Evolutionary conservation across 495 filamentous ascomycete species (phyloP).

Genomic region (Aspergillus sclerotioniger): DNA sequence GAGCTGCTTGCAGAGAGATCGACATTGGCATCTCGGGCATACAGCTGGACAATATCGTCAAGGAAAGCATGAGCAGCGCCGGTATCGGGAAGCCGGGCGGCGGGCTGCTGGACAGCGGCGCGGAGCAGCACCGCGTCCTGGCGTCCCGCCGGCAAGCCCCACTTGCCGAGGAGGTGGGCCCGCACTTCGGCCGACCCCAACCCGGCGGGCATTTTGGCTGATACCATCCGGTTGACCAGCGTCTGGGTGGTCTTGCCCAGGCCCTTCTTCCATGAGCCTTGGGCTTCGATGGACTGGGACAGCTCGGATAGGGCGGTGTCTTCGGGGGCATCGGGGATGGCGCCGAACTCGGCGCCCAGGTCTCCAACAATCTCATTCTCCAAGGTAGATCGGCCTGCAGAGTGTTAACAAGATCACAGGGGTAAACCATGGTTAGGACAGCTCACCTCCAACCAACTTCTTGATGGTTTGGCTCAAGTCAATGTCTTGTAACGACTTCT

Average conservation of each 20-base stretch:
- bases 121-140: conserved; percentile 8
- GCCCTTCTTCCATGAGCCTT: conserved; percentile 82
- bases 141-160: conserved; percentile 5
- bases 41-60: conserved; percentile 5
- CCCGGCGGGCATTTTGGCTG: conserved; percentile 65
- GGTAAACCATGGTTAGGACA: no score
- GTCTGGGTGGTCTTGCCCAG: conserved; percentile 93
- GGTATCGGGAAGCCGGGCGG: neutral
- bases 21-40: conserved; percentile 65
- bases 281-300: conserved; percentile 83
- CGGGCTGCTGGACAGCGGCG: conserved; percentile 2
- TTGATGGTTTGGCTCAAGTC: conserved; percentile 66
- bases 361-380: conserved; percentile 94
- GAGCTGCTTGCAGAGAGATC: conserved; percentile 73
- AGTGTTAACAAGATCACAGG: no score
- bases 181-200: neutral
- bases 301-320: conserved; percentile 91
- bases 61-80: conserved; percentile 8
- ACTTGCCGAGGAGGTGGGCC: neutral
- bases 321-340: conserved; percentile 95
- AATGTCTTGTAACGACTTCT: conserved; percentile 61
- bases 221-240: conserved; percentile 85
- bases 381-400: conserved; percentile 84
- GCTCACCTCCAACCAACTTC: conserved; percentile 85
- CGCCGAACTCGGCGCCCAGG: conserved; percentile 94